Evolutionary conservation across 2,329 filamentous ascomycete genomes (phyloP), one percentile per base, ranked within the genome.

Genomic region (Penicillium sp.): DNA sequence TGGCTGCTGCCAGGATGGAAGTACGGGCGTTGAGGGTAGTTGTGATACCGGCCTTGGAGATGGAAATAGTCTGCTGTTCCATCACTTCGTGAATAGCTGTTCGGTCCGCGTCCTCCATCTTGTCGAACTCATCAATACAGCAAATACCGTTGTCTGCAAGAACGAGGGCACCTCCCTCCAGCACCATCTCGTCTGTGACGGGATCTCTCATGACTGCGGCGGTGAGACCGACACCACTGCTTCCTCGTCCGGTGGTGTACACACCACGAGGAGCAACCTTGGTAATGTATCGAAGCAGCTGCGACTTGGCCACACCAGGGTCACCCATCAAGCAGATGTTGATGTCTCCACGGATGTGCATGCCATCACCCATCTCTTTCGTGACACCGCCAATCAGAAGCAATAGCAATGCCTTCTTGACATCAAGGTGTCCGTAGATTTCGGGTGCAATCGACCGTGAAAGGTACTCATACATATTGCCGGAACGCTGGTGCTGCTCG

Each of bases 241-340:
- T 90, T 65, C 89, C 89, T 70, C 90, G 89, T 67, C 89, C 89
- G 56, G 88, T 91, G 3, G 89, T 92, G 74, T 91, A 92, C 48
- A 92, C 87, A 64, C 91, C 92, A 60, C 94, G 90, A 58, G 94
- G 94, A 1, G 94, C 93, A 31, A 99, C 94, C 78, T 99, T 97
- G 62, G 91, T 91, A 71, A 99, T 97, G 74, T 99, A 99, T 77
- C 97, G 97, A 63, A 99, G 83, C 63, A 99, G 79, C 79, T 99
- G 94, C 37, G 94, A 99, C 79, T 99, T 99, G 78, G 94, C 94
- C 70, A 99, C 94, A 90, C 94, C 94, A 71, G 94, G 94, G 69
- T 99, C 94, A 82, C 94, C 94, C 94, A 99, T 99, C 68, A 99
- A 79, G 73, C 94, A 97, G 60, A 99, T 88, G 77, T 99, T 99